A percentile compares a stretch with the other conserved stretches of the same genome.
Conservation (phyloP, 2,329 filamentous ascomycete species). For the Talaromyces sp. region DNA sequence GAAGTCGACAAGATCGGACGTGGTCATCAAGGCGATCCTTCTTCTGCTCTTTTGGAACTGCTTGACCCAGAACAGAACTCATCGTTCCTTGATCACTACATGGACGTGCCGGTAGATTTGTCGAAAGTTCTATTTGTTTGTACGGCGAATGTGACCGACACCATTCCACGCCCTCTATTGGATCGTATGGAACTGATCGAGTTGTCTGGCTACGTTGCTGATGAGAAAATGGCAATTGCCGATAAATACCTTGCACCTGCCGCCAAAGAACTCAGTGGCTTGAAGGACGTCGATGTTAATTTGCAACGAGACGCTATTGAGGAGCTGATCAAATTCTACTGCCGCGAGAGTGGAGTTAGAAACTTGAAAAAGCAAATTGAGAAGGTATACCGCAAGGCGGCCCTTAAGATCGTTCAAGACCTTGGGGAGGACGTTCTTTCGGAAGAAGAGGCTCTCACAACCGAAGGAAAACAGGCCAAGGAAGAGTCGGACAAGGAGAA, state of each 20-base stretch:
- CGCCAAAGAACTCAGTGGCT: slow-evolving; percentile 87
- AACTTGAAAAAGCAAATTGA: slow-evolving; percentile 99
- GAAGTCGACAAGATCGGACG: slow-evolving; percentile 98
- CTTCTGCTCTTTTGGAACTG: slow-evolving; percentile 87
- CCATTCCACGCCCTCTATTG: slow-evolving; percentile 86
- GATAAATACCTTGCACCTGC: slow-evolving; percentile 87
- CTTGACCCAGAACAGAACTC: slow-evolving; percentile 96
- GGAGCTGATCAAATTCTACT: slow-evolving; percentile 98
- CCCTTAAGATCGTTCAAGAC: slow-evolving; percentile 93
- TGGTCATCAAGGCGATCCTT: slow-evolving; percentile 93
- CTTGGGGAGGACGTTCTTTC: slow-evolving; percentile 79
- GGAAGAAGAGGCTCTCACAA: slow-evolving; percentile 77
- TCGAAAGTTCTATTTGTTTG: slow-evolving; percentile 98
- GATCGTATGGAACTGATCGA: slow-evolving; percentile 98
- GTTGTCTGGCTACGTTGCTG: slow-evolving; percentile 90
- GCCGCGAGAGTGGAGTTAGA: slow-evolving; percentile 91
- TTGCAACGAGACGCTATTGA: slow-evolving; percentile 83
- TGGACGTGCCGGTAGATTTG: slow-evolving; percentile 95
- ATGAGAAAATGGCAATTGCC: slow-evolving; percentile 99
- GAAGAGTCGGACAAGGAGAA: slow-evolving; percentile 59
- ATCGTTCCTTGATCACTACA: slow-evolving; percentile 96
- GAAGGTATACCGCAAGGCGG: slow-evolving; percentile 96
- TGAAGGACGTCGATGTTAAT: slow-evolving; percentile 88
- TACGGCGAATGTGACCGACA: slow-evolving; percentile 98
- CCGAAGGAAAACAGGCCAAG: slow-evolving; percentile 77